Evolutionary conservation across 1,139 yeast species (phyloP).

Genomic region (Groenewaldozyma auringiensis): DNA sequence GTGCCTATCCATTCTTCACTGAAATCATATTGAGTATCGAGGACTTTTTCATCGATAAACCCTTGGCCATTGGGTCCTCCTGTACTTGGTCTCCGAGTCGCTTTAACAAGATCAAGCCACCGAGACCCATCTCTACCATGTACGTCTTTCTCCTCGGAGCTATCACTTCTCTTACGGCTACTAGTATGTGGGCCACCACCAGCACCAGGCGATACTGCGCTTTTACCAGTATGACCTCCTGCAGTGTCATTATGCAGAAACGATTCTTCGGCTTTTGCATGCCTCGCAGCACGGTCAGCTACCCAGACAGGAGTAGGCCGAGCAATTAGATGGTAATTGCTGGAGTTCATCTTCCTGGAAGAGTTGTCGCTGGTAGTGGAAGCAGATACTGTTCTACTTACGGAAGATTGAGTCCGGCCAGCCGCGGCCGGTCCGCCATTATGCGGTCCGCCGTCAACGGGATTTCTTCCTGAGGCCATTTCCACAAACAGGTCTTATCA

Average conservation of each 20-base stretch:
- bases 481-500: too few relatives aligned
- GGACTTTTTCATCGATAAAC: conserved; percentile 18
- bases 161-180: background rate
- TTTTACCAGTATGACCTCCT: background rate
- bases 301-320: conserved; percentile 23
- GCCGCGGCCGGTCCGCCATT: background rate
- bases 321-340: conserved; percentile 15
- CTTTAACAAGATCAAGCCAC: conserved; percentile 17
- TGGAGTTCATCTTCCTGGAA: too few relatives aligned
- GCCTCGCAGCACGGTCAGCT: conserved; percentile 4
- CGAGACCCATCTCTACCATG: conserved; percentile 9
- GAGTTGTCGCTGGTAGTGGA: background rate
- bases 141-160: background rate
- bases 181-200: background rate
- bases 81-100: conserved; percentile 15
- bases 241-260: background rate
- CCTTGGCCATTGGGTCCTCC: too few relatives aligned
- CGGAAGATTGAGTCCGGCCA: background rate
- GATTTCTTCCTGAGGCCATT: too few relatives aligned
- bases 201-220: background rate
- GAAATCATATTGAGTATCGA: conserved; percentile 18
- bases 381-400: background rate
- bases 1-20: conserved; percentile 18
- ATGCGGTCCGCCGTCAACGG: background rate
- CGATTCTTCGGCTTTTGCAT: background rate